These are phyloP conservation scores for Solioccasus polychromus DNA, from an alignment of 768 basidiomycete species.

Conservation along the genomic window DNA sequence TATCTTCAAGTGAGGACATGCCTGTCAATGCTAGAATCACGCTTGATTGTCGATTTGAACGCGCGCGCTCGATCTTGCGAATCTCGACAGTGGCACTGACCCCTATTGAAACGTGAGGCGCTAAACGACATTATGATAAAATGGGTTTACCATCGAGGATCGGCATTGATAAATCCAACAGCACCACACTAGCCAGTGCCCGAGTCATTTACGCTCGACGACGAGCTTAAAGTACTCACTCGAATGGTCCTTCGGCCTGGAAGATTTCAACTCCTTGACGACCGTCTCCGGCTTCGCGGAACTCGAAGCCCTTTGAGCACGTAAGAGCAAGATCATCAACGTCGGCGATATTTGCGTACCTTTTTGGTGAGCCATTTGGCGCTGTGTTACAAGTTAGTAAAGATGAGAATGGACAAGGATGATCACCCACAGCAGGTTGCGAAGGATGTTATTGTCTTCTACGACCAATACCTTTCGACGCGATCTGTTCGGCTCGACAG, in stretches of 20 bases:
- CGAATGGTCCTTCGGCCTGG: conserved; percentile 72
- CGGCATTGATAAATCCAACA: conserved; percentile 92
- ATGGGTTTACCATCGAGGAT: conserved; percentile 70
- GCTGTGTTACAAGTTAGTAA: conserved; percentile 30
- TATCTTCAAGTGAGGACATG: conserved; percentile 91
- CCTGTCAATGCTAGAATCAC: conserved; percentile 89
- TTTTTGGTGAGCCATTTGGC: conserved; percentile 68
- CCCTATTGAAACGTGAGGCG: conserved; percentile 40
- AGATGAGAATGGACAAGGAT: conserved; percentile 2
- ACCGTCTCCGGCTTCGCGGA: conserved; percentile 79
- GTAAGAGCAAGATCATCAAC: conserved; percentile 2
- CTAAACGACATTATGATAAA: not conserved
- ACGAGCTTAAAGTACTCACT: conserved; percentile 52
- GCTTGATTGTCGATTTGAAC: conserved; percentile 31
- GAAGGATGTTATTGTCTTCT: conserved; percentile 87
- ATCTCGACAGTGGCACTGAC: conserved; percentile 83
- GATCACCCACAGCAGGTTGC: conserved; percentile 70
- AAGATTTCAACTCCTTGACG: conserved; percentile 80
- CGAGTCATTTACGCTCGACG: not conserved
- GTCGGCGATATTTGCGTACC: conserved; percentile 13
- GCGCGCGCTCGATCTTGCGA: conserved; percentile 62
- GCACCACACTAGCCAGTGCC: conserved; percentile 62
- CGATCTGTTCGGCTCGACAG: conserved; percentile 42
- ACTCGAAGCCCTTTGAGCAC: conserved; percentile 59
- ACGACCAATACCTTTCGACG: conserved; percentile 74